Evolutionary conservation across 1,139 yeast genomes (phyloP).

Genomic region (Candida neerlandica): DNA sequence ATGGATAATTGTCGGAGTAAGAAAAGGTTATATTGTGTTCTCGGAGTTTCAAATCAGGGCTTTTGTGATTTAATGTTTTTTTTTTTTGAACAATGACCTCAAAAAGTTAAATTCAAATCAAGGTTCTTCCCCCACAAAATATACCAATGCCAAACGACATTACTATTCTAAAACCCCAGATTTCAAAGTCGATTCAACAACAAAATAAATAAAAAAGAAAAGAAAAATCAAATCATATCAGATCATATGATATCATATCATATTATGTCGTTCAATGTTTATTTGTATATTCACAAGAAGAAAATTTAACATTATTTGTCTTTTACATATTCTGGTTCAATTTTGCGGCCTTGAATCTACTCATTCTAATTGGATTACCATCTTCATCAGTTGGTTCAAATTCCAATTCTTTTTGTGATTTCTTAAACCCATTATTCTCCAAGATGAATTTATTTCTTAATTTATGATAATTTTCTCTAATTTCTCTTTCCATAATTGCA

Average conservation of each 20-base stretch:
- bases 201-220: background rate
- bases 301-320: background rate
- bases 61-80: background rate
- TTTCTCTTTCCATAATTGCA: constrained; percentile 41
- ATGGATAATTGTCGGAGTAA: background rate
- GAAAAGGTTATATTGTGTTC: background rate
- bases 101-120: background rate
- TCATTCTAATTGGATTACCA: constrained; percentile 60
- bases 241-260: background rate
- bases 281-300: background rate
- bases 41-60: constrained; percentile 1
- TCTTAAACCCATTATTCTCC: constrained; percentile 45
- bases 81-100: too few relatives aligned
- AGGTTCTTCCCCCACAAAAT: background rate
- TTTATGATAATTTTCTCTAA: constrained; percentile 58
- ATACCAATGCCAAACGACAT: background rate
- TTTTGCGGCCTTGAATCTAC: constrained; percentile 71
- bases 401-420: constrained; percentile 54
- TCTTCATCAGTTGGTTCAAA: constrained; percentile 72
- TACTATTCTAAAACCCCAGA: background rate
- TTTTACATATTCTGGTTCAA: constrained; percentile 3
- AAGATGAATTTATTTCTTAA: constrained; percentile 55
- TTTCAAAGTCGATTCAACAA: background rate
- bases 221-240: background rate
- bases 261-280: background rate